Percentiles rank a stretch among this genome's conserved stretches.
Conservation (phyloP, 148 eudicot species). For the Polygonum aviculare region DNA sequence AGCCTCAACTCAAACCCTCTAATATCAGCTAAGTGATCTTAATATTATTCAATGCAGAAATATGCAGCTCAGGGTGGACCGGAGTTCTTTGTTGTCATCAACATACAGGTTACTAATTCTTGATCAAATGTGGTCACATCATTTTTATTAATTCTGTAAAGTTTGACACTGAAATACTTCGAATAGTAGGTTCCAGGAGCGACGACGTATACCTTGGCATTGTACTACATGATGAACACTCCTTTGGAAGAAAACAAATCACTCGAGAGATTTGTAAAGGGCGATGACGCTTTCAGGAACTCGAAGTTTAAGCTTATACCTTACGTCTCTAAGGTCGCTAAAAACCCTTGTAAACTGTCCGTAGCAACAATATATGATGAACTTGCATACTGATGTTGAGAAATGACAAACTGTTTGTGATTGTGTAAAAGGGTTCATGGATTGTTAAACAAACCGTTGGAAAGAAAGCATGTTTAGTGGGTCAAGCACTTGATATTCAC, state of each 20-base stretch:
- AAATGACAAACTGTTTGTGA: not conserved
- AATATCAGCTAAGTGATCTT: not conserved
- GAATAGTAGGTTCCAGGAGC: slow-evolving; percentile 43
- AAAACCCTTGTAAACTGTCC: not conserved
- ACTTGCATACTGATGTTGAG: not conserved
- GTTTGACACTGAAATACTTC: not conserved
- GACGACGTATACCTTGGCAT: slow-evolving; percentile 35
- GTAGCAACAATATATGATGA: not conserved
- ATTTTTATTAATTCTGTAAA: not conserved
- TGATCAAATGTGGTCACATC: not conserved
- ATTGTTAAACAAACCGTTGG: slow-evolving; percentile 76
- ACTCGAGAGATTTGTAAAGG: slow-evolving; percentile 52
- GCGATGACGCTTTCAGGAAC: slow-evolving; percentile 46
- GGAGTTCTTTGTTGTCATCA: slow-evolving; percentile 58
- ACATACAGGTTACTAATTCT: slow-evolving; percentile 42
- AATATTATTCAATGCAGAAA: slow-evolving; percentile 29
- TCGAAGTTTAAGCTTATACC: slow-evolving; percentile 70
- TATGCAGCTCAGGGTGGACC: slow-evolving; percentile 57
- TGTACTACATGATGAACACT: slow-evolving; percentile 49
- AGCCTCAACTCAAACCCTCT: too few species aligned
- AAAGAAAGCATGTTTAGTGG: slow-evolving; percentile 62
- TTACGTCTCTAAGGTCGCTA: slow-evolving; percentile 48
- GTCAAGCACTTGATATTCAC: slow-evolving; percentile 55
- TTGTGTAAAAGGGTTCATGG: slow-evolving; percentile 60
- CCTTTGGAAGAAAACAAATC: slow-evolving; percentile 39